A percentile compares a stretch with the other conserved stretches of the same genome.
phyloP scores from a whole-genome alignment of 1,139 yeast species.

The Yamadazyma friedrichii region DNA sequence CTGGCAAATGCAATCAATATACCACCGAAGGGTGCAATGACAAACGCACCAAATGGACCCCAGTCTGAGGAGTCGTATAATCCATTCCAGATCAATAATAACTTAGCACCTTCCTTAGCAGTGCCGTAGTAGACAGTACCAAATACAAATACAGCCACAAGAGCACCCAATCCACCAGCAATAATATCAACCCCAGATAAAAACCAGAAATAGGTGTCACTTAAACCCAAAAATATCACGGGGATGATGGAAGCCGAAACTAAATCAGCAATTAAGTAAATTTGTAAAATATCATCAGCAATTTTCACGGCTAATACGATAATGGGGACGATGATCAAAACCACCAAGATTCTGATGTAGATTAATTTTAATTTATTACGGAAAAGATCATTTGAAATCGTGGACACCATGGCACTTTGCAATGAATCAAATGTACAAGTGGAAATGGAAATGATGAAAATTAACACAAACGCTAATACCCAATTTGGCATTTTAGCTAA shows the following conservation, averaged over 20 bases:
- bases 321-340: conserved; percentile 76
- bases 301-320: conserved; percentile 79
- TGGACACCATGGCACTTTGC: conserved; percentile 86
- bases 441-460: conserved; percentile 69
- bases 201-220: conserved; percentile 58
- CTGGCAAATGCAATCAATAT: conserved; percentile 54
- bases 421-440: conserved; percentile 89
- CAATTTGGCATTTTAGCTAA: conserved; percentile 78
- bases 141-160: conserved; percentile 75
- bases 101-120: conserved; percentile 77
- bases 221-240: conserved; percentile 76
- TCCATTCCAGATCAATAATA: conserved; percentile 72
- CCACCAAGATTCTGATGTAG: conserved; percentile 71
- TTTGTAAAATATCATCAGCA: conserved; percentile 80
- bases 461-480: conserved; percentile 81
- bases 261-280: conserved; percentile 87
- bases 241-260: conserved; percentile 87
- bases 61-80: conserved; percentile 76
- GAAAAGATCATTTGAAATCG: conserved; percentile 85
- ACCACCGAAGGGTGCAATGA: conserved; percentile 85
- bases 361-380: conserved; percentile 70
- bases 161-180: conserved; percentile 80
- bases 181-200: conserved; percentile 81
- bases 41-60: conserved; percentile 95
- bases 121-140: conserved; percentile 75